phyloP scores from a whole-genome alignment of 2,329 filamentous ascomycete species.

The Aphanocladium album region DNA sequence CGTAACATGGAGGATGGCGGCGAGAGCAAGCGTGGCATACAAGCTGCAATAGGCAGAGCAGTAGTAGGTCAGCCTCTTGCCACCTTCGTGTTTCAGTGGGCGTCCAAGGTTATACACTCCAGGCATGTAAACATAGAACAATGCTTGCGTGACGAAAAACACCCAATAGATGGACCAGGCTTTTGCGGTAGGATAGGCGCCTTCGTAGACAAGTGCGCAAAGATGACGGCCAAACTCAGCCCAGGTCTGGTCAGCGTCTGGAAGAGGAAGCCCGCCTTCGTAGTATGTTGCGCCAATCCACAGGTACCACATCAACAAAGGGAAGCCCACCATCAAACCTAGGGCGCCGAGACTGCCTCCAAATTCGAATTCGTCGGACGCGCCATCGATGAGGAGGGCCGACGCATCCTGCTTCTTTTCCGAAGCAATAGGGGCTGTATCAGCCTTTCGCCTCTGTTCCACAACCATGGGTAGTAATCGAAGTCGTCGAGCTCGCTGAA shows the following conservation, averaged over 20 bases:
- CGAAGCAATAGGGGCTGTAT: too few relatives aligned
- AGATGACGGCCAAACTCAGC: too few relatives aligned
- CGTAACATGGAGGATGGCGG: conserved; percentile 69
- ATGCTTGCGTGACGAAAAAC: conserved; percentile 79
- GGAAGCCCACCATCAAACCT: conserved; percentile 87
- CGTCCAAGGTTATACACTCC: conserved; percentile 86
- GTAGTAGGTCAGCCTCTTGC: conserved; percentile 87
- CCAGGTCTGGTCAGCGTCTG: too few relatives aligned
- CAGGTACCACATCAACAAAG: conserved; percentile 96
- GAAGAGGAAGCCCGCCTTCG: conserved; percentile 54
- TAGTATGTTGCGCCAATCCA: conserved; percentile 95
- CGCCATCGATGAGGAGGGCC: not conserved
- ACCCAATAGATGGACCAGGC: conserved; percentile 62
- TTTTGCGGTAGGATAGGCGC: too few relatives aligned
- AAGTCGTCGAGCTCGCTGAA: too few relatives aligned
- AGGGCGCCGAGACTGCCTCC: conserved; percentile 74
- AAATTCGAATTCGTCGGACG: conserved; percentile 68
- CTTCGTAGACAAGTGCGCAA: conserved; percentile 45
- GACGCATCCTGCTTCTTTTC: not conserved
- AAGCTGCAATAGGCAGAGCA: conserved; percentile 86
- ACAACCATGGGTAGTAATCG: too few relatives aligned
- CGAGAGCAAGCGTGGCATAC: conserved; percentile 74
- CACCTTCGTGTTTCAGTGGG: conserved; percentile 73
- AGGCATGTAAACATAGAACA: conserved; percentile 78
- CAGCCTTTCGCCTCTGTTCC: too few relatives aligned